Conservation (phyloP, 768 basidiomycete genomes). For the Leucocoprinus leucothites region DNA sequence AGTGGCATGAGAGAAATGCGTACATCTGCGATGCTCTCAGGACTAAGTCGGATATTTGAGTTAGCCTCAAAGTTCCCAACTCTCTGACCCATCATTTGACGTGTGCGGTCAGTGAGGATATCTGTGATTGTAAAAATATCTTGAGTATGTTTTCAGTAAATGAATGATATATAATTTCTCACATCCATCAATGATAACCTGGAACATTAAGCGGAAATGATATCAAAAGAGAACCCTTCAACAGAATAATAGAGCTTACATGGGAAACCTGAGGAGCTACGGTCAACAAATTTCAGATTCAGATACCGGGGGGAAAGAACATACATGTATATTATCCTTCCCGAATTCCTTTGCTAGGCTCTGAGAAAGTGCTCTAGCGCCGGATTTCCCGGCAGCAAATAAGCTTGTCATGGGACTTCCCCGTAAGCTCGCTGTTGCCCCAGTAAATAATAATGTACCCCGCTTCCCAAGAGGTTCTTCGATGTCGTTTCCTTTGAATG, state of each 20-base stretch:
- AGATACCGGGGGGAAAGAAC: no score
- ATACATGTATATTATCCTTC: constrained; percentile 75
- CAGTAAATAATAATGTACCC: constrained; percentile 69
- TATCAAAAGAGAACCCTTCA: no score
- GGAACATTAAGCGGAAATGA: no score
- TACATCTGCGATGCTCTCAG: constrained; percentile 71
- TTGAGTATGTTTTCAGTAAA: no score
- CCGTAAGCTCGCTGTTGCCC: constrained; percentile 64
- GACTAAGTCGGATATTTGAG: constrained; percentile 46
- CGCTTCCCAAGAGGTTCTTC: constrained; percentile 48
- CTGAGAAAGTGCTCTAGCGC: constrained; percentile 60
- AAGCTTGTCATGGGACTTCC: constrained; percentile 61
- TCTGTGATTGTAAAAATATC: no score
- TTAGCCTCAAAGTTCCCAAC: constrained; percentile 41
- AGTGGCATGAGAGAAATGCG: constrained; percentile 20
- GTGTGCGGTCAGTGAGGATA: constrained; percentile 32
- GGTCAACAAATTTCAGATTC: no score
- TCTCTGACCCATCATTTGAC: constrained; percentile 16
- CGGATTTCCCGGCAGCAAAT: constrained; percentile 65
- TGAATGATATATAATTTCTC: no score
- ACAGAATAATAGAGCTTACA: background rate
- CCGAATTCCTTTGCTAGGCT: constrained; percentile 75
- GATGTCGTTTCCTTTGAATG: constrained; percentile 55
- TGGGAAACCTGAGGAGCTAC: constrained; percentile 1
- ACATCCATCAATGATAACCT: constrained; percentile 74